These are phyloP conservation scores for Ottelia alismoides DNA, from an alignment of 106 monocot genomes.

Conservation along the genomic window DNA sequence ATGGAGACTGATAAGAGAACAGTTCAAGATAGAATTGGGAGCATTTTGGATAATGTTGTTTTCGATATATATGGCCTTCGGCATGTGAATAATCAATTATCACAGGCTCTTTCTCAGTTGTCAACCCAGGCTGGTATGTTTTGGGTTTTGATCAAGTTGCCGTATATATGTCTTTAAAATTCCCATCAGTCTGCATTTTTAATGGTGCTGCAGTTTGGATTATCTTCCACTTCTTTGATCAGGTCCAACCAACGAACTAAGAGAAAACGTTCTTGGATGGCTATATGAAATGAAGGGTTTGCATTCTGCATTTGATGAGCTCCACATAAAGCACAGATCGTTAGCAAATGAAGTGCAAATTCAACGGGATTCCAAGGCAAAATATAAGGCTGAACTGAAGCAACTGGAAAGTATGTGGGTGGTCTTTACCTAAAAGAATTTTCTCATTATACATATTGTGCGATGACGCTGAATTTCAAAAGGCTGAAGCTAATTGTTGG, in stretches of 20 bases:
- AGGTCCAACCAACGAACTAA: constrained; percentile 26
- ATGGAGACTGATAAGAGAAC: constrained; percentile 14
- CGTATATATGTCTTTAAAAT: no score
- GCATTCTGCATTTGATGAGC: constrained; percentile 24
- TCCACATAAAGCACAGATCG: constrained; percentile 55
- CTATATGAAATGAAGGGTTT: constrained; percentile 33
- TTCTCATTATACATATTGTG: not conserved
- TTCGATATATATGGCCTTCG: constrained; percentile 33
- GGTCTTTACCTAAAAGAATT: constrained; percentile 26
- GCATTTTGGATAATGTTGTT: constrained; percentile 31
- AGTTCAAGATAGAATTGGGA: constrained; percentile 12
- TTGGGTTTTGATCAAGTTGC: no score
- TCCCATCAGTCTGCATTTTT: no score
- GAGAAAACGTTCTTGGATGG: constrained; percentile 17
- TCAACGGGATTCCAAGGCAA: constrained; percentile 37
- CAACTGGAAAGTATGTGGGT: no score
- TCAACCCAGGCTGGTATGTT: no score
- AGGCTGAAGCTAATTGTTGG: no score
- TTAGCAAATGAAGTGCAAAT: constrained; percentile 40
- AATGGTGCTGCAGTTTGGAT: no score
- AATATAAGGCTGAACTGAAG: constrained; percentile 52
- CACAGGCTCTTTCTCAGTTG: no score
- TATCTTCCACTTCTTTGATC: not conserved
- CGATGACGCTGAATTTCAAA: no score
- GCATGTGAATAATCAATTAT: constrained; percentile 30